These are phyloP conservation scores for Coccinonectria pachysandricola DNA, from an alignment of 2,329 filamentous ascomycete genomes.

Conservation along the genomic window DNA sequence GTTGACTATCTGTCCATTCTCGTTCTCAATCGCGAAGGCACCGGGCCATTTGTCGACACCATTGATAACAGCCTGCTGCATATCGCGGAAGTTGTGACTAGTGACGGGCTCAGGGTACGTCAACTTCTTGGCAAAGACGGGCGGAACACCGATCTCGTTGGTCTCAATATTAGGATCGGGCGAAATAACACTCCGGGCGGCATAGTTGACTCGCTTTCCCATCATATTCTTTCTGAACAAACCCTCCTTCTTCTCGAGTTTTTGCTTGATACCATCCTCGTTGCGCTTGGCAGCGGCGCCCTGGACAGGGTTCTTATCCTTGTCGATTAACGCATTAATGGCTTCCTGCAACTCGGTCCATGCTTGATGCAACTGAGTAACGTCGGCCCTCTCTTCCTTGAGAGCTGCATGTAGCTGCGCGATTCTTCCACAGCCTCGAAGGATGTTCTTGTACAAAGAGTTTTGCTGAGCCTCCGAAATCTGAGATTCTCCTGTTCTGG, in stretches of 20 bases:
- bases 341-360: constrained; percentile 78
- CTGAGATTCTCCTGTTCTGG: constrained; percentile 66
- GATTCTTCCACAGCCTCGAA: constrained; percentile 64
- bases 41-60: constrained; percentile 90
- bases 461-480: constrained; percentile 88
- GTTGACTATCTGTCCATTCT: constrained; percentile 84
- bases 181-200: constrained; percentile 93
- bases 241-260: constrained; percentile 96
- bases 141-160: constrained; percentile 95
- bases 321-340: constrained; percentile 89
- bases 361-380: constrained; percentile 68
- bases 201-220: constrained; percentile 99
- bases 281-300: constrained; percentile 67
- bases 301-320: constrained; percentile 72
- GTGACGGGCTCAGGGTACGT: constrained; percentile 97
- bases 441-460: constrained; percentile 72
- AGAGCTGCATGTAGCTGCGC: constrained; percentile 54
- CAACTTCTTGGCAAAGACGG: constrained; percentile 93
- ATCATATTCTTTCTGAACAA: constrained; percentile 99
- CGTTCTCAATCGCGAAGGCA: constrained; percentile 88
- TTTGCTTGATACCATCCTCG: constrained; percentile 94
- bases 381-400: constrained; percentile 34
- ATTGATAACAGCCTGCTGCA: constrained; percentile 94
- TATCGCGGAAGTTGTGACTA: constrained; percentile 89
- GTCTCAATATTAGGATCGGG: constrained; percentile 98